A percentile compares a stretch with the other conserved stretches of the same genome.
phyloP scores from a whole-genome alignment of 495 filamentous ascomycete genomes.

The Bacidia rubella region DNA sequence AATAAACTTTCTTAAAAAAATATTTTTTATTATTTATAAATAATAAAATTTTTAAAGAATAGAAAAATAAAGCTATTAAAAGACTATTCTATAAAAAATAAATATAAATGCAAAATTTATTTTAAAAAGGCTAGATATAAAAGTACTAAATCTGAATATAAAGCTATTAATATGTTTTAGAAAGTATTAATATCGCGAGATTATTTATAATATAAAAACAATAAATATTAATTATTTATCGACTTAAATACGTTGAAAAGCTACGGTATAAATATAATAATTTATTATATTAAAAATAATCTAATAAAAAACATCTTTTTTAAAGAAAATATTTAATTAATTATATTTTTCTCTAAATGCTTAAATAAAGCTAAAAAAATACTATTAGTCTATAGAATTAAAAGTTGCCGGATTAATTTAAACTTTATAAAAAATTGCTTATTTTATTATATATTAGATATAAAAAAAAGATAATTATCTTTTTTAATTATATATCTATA shows the following conservation, averaged over 20 bases:
- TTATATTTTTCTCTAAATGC: not conserved
- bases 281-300: not conserved
- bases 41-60: not conserved
- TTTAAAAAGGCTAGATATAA: not conserved
- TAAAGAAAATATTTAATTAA: not conserved
- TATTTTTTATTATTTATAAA: not conserved
- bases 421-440: not conserved
- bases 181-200: not conserved
- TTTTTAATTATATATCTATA: not conserved
- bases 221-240: not conserved
- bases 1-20: not conserved
- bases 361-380: constrained; percentile 1
- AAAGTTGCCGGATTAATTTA: not conserved
- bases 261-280: not conserved
- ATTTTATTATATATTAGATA: not conserved
- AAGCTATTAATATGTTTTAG: not conserved
- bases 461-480: not conserved
- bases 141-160: not conserved
- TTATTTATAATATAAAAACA: not conserved
- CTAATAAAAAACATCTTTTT: not conserved
- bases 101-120: not conserved
- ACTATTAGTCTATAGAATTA: not conserved
- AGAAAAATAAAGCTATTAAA: not conserved
- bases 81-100: not conserved
- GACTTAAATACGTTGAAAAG: constrained; percentile 4